Evolutionary conservation across 805 yeast genomes (phyloP).

Genomic region (Candida railenensis): DNA sequence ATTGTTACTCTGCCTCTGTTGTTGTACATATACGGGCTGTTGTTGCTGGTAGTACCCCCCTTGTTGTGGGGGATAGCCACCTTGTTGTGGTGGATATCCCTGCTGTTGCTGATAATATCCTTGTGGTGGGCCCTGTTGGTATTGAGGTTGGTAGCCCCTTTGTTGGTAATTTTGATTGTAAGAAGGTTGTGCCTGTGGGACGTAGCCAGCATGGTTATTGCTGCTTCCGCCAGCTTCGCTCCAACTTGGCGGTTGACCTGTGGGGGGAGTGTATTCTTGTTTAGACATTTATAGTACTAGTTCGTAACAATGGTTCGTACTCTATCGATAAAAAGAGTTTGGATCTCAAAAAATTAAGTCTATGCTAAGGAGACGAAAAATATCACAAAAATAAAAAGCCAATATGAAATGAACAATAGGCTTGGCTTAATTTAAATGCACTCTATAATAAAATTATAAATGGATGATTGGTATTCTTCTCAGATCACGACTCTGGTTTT

Average conservation of each 20-base stretch:
- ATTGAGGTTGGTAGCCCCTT: constrained; percentile 21
- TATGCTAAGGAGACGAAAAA: too few species aligned
- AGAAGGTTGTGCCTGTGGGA: constrained; percentile 23
- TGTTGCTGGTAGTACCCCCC: constrained; percentile 41
- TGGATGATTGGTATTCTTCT: too few species aligned
- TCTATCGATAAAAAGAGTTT: neutral
- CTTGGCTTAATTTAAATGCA: too few species aligned
- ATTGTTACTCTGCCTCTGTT: constrained; percentile 24
- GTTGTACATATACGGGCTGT: constrained; percentile 47
- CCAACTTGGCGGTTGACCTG: constrained; percentile 33
- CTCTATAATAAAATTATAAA: too few species aligned
- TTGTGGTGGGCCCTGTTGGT: constrained; percentile 9
- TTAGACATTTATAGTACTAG: constrained; percentile 2
- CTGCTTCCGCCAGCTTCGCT: constrained; percentile 5
- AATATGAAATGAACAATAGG: too few species aligned
- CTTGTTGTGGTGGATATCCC: constrained; percentile 5
- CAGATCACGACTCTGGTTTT: too few species aligned
- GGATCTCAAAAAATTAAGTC: too few species aligned
- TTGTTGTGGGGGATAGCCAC: constrained; percentile 21
- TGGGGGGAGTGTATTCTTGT: constrained; percentile 19
- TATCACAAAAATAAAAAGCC: too few species aligned
- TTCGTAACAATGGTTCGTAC: neutral
- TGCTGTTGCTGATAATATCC: constrained; percentile 2
- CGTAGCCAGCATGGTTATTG: constrained; percentile 14
- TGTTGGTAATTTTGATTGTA: constrained; percentile 15